These are phyloP conservation scores for Picea abies DNA, from an alignment of 83 land plant species.

Conservation along the genomic window DNA sequence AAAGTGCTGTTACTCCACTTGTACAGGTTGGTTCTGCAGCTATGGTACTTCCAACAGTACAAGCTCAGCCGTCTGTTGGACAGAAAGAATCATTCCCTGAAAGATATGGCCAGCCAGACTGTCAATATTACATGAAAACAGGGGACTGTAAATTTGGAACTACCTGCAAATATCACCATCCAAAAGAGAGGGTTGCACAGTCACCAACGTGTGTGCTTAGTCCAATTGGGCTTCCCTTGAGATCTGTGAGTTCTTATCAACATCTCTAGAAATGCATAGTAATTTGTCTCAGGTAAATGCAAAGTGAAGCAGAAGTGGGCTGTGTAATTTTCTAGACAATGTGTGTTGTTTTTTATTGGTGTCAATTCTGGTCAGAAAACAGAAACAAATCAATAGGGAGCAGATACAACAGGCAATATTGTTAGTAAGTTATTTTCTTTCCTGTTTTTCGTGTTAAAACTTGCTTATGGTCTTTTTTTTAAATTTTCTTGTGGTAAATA, in stretches of 20 bases:
- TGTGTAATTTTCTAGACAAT: neutral
- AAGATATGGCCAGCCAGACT: slow-evolving; percentile 84
- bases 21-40: slow-evolving; percentile 27
- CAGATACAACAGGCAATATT: too few relatives aligned
- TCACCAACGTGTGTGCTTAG: slow-evolving; percentile 41
- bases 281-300: neutral
- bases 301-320: neutral
- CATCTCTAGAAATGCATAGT: neutral
- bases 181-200: slow-evolving; percentile 60
- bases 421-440: neutral
- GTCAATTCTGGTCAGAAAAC: too few relatives aligned
- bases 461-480: neutral
- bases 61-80: slow-evolving; percentile 18
- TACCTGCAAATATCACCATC: slow-evolving; percentile 83
- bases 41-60: neutral
- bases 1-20: slow-evolving; percentile 11
- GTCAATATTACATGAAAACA: slow-evolving; percentile 82
- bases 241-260: slow-evolving; percentile 64
- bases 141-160: slow-evolving; percentile 87
- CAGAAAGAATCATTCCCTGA: slow-evolving; percentile 77
- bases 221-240: slow-evolving; percentile 70
- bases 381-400: too few relatives aligned
- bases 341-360: too few relatives aligned
- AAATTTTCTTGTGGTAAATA: slow-evolving; percentile 9
- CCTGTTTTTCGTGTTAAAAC: neutral